Conservation (phyloP, 305 asterid species). For the Rubia balearica region DNA sequence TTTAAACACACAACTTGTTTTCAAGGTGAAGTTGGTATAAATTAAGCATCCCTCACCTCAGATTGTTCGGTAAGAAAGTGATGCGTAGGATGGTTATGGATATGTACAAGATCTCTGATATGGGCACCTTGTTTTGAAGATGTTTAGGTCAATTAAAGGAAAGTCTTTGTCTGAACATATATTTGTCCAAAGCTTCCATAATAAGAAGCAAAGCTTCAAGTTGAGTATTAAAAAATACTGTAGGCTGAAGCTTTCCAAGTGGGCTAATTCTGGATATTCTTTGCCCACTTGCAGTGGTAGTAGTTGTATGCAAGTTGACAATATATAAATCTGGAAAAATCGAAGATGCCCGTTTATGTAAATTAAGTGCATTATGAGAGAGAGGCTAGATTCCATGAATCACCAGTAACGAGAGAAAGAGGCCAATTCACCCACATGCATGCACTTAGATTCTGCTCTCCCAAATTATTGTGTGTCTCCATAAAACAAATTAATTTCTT, state of each 20-base stretch:
- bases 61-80: neutral
- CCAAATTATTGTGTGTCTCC: neutral
- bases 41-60: neutral
- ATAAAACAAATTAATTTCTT: neutral
- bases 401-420: neutral
- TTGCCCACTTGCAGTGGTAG: constrained; percentile 13
- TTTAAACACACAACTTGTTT: neutral
- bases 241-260: neutral
- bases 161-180: neutral
- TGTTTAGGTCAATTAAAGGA: neutral
- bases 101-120: no score
- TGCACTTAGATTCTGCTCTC: neutral
- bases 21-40: neutral
- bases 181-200: neutral
- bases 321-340: constrained; percentile 6
- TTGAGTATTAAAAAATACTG: neutral
- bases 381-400: constrained; percentile 3
- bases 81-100: constrained; percentile 4
- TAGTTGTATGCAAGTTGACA: constrained; percentile 16
- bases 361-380: constrained; percentile 2
- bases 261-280: constrained; percentile 12
- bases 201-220: neutral
- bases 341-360: neutral
- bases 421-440: constrained; percentile 5
- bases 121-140: neutral